Evolutionary conservation across 192 early-diverging fungal genomes (phyloP).

Genomic region (Lunasporangiospora selenospora): DNA sequence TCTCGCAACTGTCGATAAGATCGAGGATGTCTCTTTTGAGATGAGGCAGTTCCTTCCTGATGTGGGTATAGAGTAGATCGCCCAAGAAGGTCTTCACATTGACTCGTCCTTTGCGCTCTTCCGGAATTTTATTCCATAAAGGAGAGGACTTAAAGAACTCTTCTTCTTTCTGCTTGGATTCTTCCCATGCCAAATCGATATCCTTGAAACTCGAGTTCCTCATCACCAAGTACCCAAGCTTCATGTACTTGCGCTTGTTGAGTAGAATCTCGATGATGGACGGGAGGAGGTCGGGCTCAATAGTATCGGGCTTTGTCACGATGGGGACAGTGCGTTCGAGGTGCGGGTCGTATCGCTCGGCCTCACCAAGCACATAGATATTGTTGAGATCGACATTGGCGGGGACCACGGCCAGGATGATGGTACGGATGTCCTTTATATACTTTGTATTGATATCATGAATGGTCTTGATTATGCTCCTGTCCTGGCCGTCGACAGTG

Average conservation of each 20-base stretch:
- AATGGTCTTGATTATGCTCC: constrained; percentile 38
- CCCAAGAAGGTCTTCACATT: constrained; percentile 20
- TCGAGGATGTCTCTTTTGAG: constrained; percentile 28
- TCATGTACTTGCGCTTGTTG: constrained; percentile 39
- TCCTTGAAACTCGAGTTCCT: constrained; percentile 39
- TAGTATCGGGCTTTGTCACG: constrained; percentile 36
- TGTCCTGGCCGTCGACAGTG: constrained; percentile 37
- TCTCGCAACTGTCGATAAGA: constrained; percentile 8
- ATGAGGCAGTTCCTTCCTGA: constrained; percentile 35
- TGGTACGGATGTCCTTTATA: constrained; percentile 41
- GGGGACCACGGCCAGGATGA: constrained; percentile 41
- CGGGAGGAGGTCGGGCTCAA: constrained; percentile 34
- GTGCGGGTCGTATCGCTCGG: constrained; percentile 26
- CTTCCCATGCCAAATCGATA: constrained; percentile 30
- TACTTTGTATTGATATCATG: constrained; percentile 33
- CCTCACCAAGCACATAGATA: constrained; percentile 41
- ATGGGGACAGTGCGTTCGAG: constrained; percentile 43
- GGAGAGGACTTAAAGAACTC: constrained; percentile 30
- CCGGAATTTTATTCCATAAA: constrained; percentile 19
- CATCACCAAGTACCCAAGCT: constrained; percentile 39
- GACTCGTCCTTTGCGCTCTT: constrained; percentile 25
- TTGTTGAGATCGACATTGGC: constrained; percentile 45
- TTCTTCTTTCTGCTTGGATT: constrained; percentile 12
- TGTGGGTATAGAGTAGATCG: constrained; percentile 21
- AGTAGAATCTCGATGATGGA: constrained; percentile 19